Conservation (phyloP, 768 basidiomycete genomes). For the Gautieria morchelliformis region DNA sequence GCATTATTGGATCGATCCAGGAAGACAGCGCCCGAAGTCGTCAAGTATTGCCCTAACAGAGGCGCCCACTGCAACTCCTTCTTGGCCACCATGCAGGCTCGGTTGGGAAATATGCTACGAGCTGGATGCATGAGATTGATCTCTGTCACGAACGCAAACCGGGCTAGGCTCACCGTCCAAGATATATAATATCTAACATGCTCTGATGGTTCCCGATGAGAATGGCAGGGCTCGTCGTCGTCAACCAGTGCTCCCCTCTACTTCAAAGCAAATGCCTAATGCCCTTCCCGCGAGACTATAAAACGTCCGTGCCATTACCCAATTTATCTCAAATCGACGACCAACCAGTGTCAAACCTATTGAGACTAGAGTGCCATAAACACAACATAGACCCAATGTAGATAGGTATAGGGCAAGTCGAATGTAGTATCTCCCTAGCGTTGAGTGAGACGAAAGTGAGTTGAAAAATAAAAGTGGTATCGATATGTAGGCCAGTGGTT, state of each 20-base stretch:
- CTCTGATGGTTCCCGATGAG: conserved; percentile 90
- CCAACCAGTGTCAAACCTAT: conserved; percentile 59
- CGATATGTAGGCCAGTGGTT: conserved; percentile 60
- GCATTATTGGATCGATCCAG: conserved; percentile 77
- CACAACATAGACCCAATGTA: conserved; percentile 58
- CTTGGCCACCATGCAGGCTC: conserved; percentile 88
- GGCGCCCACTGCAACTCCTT: conserved; percentile 79
- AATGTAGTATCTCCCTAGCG: conserved; percentile 60
- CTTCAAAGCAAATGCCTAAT: conserved; percentile 57
- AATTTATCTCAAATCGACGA: conserved; percentile 70
- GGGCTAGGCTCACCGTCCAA: conserved; percentile 54
- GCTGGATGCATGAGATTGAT: conserved; percentile 5
- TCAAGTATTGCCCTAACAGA: conserved; percentile 82
- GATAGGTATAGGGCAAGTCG: conserved; percentile 64
- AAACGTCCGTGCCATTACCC: conserved; percentile 75
- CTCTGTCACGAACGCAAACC: conserved; percentile 5
- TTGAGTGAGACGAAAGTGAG: conserved; percentile 44
- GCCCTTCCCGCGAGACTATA: conserved; percentile 55
- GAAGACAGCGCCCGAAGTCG: conserved; percentile 82
- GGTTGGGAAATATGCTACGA: conserved; percentile 67
- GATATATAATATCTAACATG: conserved; percentile 76
- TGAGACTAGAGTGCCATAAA: conserved; percentile 61
- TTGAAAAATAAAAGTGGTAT: conserved; percentile 61
- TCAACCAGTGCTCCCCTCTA: conserved; percentile 85
- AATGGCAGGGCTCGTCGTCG: conserved; percentile 54